phyloP scores from a whole-genome alignment of 148 eudicot species.

The Chenopodium berlandieri region DNA sequence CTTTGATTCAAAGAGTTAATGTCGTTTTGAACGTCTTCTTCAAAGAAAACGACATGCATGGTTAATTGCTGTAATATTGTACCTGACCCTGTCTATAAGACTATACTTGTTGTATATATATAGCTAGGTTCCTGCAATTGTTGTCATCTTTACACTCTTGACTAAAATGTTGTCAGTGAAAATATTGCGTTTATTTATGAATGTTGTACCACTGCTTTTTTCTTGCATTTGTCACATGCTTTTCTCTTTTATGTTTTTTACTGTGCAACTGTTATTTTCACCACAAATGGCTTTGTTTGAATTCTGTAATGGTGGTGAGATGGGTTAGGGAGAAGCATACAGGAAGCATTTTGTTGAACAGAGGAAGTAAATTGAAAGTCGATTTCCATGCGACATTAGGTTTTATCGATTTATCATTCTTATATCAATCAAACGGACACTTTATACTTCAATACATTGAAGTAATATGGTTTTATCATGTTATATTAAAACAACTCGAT shows the following conservation, averaged over 20 bases:
- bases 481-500: too few species aligned
- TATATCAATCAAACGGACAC: too few species aligned
- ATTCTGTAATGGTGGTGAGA: not conserved
- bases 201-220: slow-evolving; percentile 1
- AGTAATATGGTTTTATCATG: too few species aligned
- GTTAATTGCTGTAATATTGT: not conserved
- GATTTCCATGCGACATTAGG: too few species aligned
- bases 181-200: not conserved
- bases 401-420: too few species aligned
- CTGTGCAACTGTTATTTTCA: not conserved
- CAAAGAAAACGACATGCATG: slow-evolving; percentile 14
- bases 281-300: not conserved
- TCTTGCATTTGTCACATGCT: not conserved
- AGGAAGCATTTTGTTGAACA: too few species aligned
- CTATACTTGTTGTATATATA: not conserved
- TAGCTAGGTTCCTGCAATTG: not conserved
- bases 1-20: not conserved
- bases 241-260: not conserved
- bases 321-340: not conserved
- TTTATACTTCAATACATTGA: too few species aligned
- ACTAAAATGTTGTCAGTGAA: slow-evolving; percentile 1
- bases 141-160: not conserved
- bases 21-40: not conserved
- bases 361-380: too few species aligned
- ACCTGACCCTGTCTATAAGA: not conserved